Percentiles rank a stretch among this genome's conserved stretches.
Conservation (phyloP, 1,139 yeast species). For the Debaryomyces psychrophilus region DNA sequence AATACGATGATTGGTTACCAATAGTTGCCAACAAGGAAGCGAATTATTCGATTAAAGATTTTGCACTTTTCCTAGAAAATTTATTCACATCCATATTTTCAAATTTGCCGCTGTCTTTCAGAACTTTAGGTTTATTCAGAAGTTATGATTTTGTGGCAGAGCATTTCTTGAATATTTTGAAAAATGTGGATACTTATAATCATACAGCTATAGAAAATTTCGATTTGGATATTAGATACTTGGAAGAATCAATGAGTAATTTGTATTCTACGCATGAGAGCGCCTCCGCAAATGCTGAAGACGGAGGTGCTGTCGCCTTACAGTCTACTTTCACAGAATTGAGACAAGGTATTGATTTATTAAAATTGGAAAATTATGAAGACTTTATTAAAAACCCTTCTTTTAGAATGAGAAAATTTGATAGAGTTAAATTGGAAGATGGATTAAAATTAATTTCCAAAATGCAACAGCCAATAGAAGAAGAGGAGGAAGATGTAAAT, state of each 20-base stretch:
- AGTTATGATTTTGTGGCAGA: slow-evolving; percentile 85
- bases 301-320: slow-evolving; percentile 41
- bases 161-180: slow-evolving; percentile 63
- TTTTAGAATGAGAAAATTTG: slow-evolving; percentile 46
- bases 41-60: slow-evolving; percentile 75
- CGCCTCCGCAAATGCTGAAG: slow-evolving; percentile 22
- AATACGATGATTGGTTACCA: slow-evolving; percentile 76
- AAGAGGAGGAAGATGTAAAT: slow-evolving; percentile 12
- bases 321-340: slow-evolving; percentile 50
- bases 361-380: slow-evolving; percentile 42
- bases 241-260: slow-evolving; percentile 44
- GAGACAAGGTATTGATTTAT: slow-evolving; percentile 48
- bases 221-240: slow-evolving; percentile 45
- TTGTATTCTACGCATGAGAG: slow-evolving; percentile 27
- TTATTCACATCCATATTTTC: slow-evolving; percentile 87
- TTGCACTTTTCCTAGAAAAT: slow-evolving; percentile 85
- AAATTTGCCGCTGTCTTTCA: slow-evolving; percentile 75
- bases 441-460: slow-evolving; percentile 42
- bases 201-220: slow-evolving; percentile 46
- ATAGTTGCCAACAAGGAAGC: slow-evolving; percentile 57
- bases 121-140: slow-evolving; percentile 78
- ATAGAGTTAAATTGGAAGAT: slow-evolving; percentile 45
- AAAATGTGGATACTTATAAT: slow-evolving; percentile 48
- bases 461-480: slow-evolving; percentile 29
- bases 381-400: slow-evolving; percentile 44